Base-by-base conservation (phyloP, 306 rosid species). In the Boehmeria nivea region DNA sequence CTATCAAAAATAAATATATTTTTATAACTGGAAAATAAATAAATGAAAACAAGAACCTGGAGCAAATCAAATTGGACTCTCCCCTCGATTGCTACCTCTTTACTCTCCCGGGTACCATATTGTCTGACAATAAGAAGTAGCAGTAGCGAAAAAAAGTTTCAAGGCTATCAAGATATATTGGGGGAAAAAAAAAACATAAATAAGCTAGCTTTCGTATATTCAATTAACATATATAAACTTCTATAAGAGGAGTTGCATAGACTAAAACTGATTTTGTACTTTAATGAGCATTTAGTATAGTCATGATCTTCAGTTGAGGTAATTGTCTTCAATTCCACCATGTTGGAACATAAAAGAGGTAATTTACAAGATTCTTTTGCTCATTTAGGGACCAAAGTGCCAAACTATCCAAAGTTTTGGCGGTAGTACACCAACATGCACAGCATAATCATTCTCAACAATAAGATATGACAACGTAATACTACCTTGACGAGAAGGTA, bases 21-120 rank as follows among this genome's bases (percentile, higher is more conserved):
- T 2, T 1, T 31, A 31, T 6, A 31, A 31, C 8, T 4, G 9
- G 36, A 22, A 50, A 11, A 48, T 5, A 48, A 15, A 51, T 8
- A 6, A 2, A 51, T 24, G 18, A 38, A 66, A 50, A 10, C 66
- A 46, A 55, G 60, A 60, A 91, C 99, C 99, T 91, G 99, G 65
- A 91, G 87, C 78, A 91, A 75, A 76, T 91, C 99, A 75, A 91
- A 91, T 67, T 91, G 99, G 70, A 91, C 99, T 76, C 99, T 76
- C 73, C 99, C 99, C 71, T 91, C 96, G 54, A 91, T 60, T 23
- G 93, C 57, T 43, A 91, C 89, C 74, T 91, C 99, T 75, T 91
- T 91, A 62, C 99, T 87, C 68, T 91, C 99, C 78, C 99, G 79
- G 65, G 87, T 91, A 57, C 96, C 99, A 18, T 65, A 78, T 80